Conservation (phyloP, 2,329 filamentous ascomycete genomes). For the Pestalotiopsis sp. region DNA sequence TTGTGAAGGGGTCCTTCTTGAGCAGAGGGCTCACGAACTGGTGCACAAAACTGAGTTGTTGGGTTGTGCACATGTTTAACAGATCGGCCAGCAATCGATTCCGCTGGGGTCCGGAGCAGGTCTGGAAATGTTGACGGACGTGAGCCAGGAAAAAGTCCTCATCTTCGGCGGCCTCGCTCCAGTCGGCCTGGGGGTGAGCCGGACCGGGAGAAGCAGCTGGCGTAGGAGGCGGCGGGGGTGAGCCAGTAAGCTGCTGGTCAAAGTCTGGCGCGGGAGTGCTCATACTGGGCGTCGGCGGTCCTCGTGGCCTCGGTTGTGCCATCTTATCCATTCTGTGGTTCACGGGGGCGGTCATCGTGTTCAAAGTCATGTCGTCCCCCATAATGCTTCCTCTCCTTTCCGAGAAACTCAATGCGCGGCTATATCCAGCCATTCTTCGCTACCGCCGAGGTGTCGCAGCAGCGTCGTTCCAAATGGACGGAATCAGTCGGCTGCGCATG, state of each 20-base stretch:
- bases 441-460: neutral
- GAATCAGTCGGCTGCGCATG: neutral
- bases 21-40: slow-evolving; percentile 92
- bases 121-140: slow-evolving; percentile 77
- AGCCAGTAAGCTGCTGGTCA: slow-evolving; percentile 60
- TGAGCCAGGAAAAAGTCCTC: slow-evolving; percentile 82
- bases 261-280: slow-evolving; percentile 64
- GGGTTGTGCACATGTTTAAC: slow-evolving; percentile 90
- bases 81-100: slow-evolving; percentile 84
- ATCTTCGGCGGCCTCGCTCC: slow-evolving; percentile 75
- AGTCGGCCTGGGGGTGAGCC: slow-evolving; percentile 63
- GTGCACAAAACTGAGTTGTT: slow-evolving; percentile 92
- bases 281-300: slow-evolving; percentile 67
- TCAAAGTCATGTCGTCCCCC: slow-evolving; percentile 57
- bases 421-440: slow-evolving; percentile 41
- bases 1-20: slow-evolving; percentile 94
- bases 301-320: slow-evolving; percentile 50
- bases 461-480: neutral
- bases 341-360: slow-evolving; percentile 42
- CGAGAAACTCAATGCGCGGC: slow-evolving; percentile 58
- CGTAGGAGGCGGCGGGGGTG: slow-evolving; percentile 64
- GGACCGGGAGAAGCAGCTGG: slow-evolving; percentile 66
- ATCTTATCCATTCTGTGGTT: slow-evolving; percentile 56
- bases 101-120: slow-evolving; percentile 72
- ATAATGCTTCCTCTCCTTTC: slow-evolving; percentile 60